Evolutionary conservation across 108 stramenopile genomes (phyloP).

Genomic region (Conticribra guillardii): DNA sequence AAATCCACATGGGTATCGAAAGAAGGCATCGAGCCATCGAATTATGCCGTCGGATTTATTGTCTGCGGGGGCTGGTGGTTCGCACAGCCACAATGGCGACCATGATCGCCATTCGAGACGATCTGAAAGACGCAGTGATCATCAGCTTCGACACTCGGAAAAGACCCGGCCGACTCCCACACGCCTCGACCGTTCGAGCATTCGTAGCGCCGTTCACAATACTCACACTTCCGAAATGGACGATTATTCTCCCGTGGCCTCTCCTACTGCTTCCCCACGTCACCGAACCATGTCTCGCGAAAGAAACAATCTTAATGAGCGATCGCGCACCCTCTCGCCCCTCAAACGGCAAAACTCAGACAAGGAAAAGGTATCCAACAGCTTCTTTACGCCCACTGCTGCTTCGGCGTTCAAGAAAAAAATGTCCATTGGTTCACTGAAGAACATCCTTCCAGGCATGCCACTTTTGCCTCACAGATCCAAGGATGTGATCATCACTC

Average conservation of each 20-base stretch:
- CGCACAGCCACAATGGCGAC: background rate
- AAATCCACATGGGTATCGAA: constrained; percentile 6
- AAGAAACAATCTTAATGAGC: background rate
- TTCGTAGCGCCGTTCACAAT: too few species aligned
- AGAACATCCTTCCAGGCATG: background rate
- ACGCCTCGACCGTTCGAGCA: too few species aligned
- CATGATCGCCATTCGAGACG: background rate
- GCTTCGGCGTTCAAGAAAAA: background rate
- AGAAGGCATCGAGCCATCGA: constrained; percentile 3
- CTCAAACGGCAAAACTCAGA: background rate
- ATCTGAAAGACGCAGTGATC: background rate
- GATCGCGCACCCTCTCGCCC: background rate
- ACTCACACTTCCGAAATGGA: too few species aligned
- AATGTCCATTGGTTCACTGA: background rate
- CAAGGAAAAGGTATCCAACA: background rate
- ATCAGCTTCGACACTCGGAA: background rate
- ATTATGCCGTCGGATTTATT: constrained; percentile 1
- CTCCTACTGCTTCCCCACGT: background rate
- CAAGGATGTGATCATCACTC: background rate
- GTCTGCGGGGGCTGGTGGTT: constrained; percentile 1
- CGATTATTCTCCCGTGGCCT: background rate
- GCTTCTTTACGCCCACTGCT: background rate
- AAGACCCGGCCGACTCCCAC: too few species aligned
- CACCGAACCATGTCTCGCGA: too few species aligned
- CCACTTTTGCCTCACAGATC: background rate